Evolutionary conservation across 129 eudicot genomes (phyloP).

Genomic region (Pseudognaphalium luteoalbum): DNA sequence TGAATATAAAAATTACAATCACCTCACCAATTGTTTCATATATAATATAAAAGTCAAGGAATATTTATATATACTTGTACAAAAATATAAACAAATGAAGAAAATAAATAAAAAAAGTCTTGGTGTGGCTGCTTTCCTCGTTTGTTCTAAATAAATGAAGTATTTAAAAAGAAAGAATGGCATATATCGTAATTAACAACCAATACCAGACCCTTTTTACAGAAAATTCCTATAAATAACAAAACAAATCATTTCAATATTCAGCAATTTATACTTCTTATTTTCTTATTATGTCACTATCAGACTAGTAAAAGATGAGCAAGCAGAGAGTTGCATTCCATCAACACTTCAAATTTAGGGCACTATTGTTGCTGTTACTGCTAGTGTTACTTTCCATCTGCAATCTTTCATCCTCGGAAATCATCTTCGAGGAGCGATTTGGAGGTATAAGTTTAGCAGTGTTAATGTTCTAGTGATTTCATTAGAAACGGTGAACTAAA

Average conservation of each 20-base stretch:
- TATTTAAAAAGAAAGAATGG: neutral
- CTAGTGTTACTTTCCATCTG: slow-evolving; percentile 31
- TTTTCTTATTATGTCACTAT: slow-evolving; percentile 2
- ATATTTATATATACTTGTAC: neutral
- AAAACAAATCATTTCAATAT: slow-evolving; percentile 2
- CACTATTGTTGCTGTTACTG: slow-evolving; percentile 11
- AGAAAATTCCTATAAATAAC: slow-evolving; percentile 26
- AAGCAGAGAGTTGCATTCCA: slow-evolving; percentile 1
- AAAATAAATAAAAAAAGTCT: neutral
- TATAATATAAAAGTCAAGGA: neutral
- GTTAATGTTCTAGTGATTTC: neutral
- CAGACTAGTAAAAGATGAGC: slow-evolving; percentile 22
- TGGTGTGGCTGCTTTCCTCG: neutral
- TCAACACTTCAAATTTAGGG: slow-evolving; percentile 6
- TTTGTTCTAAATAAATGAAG: neutral
- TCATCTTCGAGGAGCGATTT: slow-evolving; percentile 92
- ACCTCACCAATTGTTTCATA: neutral
- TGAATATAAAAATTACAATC: neutral
- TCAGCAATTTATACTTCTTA: neutral
- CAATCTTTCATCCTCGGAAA: slow-evolving; percentile 50
- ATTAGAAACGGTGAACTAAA: neutral
- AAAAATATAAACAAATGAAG: neutral
- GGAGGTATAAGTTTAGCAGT: slow-evolving; percentile 45
- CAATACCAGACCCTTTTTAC: neutral
- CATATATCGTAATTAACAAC: slow-evolving; percentile 23